These are phyloP conservation scores for Fusarium palustre DNA, from an alignment of 2,329 filamentous ascomycete species.

Conservation along the genomic window DNA sequence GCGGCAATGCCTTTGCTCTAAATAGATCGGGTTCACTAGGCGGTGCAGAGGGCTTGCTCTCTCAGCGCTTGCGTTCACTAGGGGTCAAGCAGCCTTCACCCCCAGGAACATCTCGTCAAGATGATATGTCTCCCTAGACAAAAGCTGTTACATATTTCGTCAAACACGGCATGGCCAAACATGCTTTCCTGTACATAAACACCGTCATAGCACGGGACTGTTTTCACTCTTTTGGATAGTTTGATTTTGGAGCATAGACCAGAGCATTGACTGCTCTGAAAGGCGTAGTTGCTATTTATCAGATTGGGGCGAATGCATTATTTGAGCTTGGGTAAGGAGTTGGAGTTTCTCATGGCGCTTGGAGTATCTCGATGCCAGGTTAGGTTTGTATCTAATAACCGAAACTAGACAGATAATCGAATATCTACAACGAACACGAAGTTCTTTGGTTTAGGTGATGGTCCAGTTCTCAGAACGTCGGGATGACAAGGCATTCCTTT, in stretches of 20 bases:
- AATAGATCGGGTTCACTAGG: slow-evolving; percentile 52
- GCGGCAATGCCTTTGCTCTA: slow-evolving; percentile 63
- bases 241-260: slow-evolving; percentile 13
- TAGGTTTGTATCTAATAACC: neutral
- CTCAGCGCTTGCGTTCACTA: slow-evolving; percentile 73
- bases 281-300: slow-evolving; percentile 15
- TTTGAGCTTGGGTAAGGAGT: slow-evolving; percentile 2
- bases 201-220: neutral
- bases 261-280: slow-evolving; percentile 6
- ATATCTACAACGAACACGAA: slow-evolving; percentile 1
- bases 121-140: slow-evolving; percentile 13
- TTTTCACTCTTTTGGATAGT: neutral
- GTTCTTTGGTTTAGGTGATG: neutral
- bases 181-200: slow-evolving; percentile 19
- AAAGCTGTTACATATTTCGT: neutral
- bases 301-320: neutral
- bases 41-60: slow-evolving; percentile 74
- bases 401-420: slow-evolving; percentile 16
- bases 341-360: slow-evolving; percentile 18
- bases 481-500: neutral
- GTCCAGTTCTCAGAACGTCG: neutral
- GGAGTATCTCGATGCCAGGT: slow-evolving; percentile 36
- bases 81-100: slow-evolving; percentile 57
- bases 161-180: neutral
- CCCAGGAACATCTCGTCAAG: neutral